Conservation (phyloP, 257 asterid species). For the Solanum pinnatisectum region DNA sequence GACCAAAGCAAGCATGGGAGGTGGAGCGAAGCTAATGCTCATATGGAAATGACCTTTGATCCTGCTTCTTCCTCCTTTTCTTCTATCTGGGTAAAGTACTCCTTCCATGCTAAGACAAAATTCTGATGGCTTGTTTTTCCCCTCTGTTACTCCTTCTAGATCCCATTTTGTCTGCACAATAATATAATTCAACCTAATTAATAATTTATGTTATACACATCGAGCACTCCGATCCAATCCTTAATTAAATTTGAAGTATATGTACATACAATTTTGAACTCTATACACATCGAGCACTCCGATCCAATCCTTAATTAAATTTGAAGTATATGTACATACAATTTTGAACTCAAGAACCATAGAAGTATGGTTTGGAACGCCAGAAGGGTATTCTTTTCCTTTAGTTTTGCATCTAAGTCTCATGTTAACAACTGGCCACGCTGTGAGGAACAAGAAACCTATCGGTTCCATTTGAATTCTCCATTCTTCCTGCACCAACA, state of each 20-base stretch:
- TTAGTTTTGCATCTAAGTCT: background rate
- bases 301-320: no score
- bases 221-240: no score
- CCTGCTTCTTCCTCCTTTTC: background rate
- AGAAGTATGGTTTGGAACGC: background rate
- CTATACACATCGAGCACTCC: no score
- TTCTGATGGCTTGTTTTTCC: background rate
- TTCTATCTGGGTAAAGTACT: background rate
- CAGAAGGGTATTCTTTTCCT: background rate
- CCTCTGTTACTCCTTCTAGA: background rate
- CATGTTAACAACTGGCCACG: background rate
- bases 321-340: background rate
- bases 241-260: no score
- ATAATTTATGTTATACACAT: background rate
- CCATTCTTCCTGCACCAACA: background rate
- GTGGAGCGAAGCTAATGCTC: background rate
- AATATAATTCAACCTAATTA: no score
- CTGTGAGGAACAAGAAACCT: background rate
- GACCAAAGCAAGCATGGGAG: background rate
- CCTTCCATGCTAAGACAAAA: background rate
- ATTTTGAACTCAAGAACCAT: background rate
- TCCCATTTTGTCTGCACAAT: background rate
- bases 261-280: no score
- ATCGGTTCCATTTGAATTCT: background rate
- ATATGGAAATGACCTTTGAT: background rate